These are phyloP conservation scores for Ogataea kodamae DNA, from an alignment of 805 yeast genomes.

Conservation along the genomic window DNA sequence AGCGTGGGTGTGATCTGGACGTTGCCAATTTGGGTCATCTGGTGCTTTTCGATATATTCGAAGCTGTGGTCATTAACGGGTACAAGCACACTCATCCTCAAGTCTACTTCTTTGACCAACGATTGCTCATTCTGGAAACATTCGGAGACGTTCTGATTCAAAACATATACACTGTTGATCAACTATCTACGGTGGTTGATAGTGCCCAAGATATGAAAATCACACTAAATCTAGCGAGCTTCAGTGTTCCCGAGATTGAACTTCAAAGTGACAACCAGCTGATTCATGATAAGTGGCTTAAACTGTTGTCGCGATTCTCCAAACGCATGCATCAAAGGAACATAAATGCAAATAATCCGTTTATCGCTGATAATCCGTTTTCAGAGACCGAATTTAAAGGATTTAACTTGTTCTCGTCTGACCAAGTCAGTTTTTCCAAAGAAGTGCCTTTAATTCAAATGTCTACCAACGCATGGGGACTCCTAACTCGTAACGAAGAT, in stretches of 20 bases:
- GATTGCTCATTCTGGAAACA: conserved; percentile 19
- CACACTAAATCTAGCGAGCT: conserved; percentile 24
- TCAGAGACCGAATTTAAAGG: conserved; percentile 5
- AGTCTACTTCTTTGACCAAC: conserved; percentile 25
- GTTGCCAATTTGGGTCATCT: conserved; percentile 24
- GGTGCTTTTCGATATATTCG: conserved; percentile 27
- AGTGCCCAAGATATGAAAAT: conserved; percentile 12
- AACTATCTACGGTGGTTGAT: conserved; percentile 27
- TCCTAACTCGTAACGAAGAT: conserved; percentile 32
- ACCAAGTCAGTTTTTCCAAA: conserved; percentile 8
- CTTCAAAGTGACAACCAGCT: conserved; percentile 21
- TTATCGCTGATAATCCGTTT: conserved; percentile 6
- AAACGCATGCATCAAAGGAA: conserved; percentile 9
- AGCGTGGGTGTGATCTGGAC: conserved; percentile 15
- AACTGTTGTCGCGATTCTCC: conserved; percentile 21
- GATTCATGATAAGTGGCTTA: conserved; percentile 29
- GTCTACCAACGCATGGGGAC: conserved; percentile 49
- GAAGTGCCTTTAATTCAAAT: conserved; percentile 41
- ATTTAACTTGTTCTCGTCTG: conserved; percentile 4
- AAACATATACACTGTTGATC: conserved; percentile 18
- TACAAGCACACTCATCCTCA: conserved; percentile 10
- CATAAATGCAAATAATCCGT: conserved; percentile 1
- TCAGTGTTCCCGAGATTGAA: conserved; percentile 25
- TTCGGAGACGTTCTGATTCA: conserved; percentile 19
- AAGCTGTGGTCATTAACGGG: conserved; percentile 9